Conservation (phyloP, 2,329 filamentous ascomycete genomes). For the Dissoconium aciculare region DNA sequence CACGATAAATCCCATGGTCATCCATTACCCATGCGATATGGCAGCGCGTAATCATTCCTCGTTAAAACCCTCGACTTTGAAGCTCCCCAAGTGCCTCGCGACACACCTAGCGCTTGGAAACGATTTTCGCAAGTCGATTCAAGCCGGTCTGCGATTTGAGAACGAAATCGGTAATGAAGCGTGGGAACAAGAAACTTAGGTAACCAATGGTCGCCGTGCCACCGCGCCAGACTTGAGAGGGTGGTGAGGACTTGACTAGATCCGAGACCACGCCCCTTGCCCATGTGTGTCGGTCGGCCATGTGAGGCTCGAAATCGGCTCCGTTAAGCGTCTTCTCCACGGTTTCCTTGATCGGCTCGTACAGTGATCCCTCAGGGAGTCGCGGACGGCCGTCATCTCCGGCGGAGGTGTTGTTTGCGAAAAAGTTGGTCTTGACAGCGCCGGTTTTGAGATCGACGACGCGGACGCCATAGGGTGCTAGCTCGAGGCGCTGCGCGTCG, state of each 20-base stretch:
- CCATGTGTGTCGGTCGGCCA: not conserved
- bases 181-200: too few relatives aligned
- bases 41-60: too few relatives aligned
- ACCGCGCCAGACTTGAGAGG: slow-evolving; percentile 4
- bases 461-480: slow-evolving; percentile 13
- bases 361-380: slow-evolving; percentile 16
- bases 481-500: slow-evolving; percentile 12
- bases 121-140: too few relatives aligned
- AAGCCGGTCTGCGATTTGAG: too few relatives aligned
- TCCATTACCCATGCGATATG: too few relatives aligned
- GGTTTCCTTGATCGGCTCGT: slow-evolving; percentile 6
- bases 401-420: slow-evolving; percentile 2
- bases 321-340: slow-evolving; percentile 5
- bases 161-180: too few relatives aligned
- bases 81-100: too few relatives aligned
- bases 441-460: slow-evolving; percentile 15
- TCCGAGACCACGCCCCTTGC: slow-evolving; percentile 4
- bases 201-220: too few relatives aligned
- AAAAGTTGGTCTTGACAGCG: slow-evolving; percentile 9
- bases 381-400: not conserved
- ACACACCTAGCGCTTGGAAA: too few relatives aligned
- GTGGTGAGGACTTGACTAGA: slow-evolving; percentile 2
- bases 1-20: too few relatives aligned
- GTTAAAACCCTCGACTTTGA: too few relatives aligned
- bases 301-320: not conserved